Percentiles rank a stretch among this genome's conserved stretches.
phyloP scores from a whole-genome alignment of 306 rosid species.

The Quillaja saponaria region DNA sequence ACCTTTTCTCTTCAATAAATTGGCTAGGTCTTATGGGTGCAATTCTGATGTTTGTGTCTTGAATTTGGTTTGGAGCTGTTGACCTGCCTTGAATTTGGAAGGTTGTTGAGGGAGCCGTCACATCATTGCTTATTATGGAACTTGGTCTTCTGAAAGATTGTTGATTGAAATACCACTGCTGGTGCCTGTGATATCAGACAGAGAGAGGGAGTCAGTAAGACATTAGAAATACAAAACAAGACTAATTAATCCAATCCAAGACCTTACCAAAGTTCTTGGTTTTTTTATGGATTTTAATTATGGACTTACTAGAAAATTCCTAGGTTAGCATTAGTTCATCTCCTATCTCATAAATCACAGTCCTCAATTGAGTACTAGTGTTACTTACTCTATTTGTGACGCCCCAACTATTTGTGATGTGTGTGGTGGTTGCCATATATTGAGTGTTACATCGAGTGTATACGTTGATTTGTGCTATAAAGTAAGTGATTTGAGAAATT shows the following conservation, averaged over 20 bases:
- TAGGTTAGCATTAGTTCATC: too few species aligned
- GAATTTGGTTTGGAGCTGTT: constrained; percentile 29
- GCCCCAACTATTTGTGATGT: too few species aligned
- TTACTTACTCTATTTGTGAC: too few species aligned
- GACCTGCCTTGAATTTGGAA: constrained; percentile 36
- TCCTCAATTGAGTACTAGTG: too few species aligned
- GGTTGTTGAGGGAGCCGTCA: constrained; percentile 26
- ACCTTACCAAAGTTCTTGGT: too few species aligned
- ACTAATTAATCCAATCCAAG: not conserved
- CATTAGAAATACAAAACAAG: not conserved
- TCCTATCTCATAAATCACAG: too few species aligned
- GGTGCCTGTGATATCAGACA: constrained; percentile 34
- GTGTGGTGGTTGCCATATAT: too few species aligned
- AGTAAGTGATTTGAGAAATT: constrained; percentile 1
- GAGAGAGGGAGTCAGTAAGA: not conserved
- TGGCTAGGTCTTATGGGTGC: constrained; percentile 58
- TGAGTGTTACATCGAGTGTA: too few species aligned
- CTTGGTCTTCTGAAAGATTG: constrained; percentile 35
- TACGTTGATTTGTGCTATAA: too few species aligned
- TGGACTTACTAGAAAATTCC: too few species aligned
- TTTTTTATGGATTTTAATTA: too few species aligned
- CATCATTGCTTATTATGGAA: constrained; percentile 30
- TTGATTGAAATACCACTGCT: constrained; percentile 36
- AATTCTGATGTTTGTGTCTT: constrained; percentile 26
- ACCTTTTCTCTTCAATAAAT: constrained; percentile 51